Evolutionary conservation across 306 rosid genomes (phyloP).

Genomic region (Quercus parvula): DNA sequence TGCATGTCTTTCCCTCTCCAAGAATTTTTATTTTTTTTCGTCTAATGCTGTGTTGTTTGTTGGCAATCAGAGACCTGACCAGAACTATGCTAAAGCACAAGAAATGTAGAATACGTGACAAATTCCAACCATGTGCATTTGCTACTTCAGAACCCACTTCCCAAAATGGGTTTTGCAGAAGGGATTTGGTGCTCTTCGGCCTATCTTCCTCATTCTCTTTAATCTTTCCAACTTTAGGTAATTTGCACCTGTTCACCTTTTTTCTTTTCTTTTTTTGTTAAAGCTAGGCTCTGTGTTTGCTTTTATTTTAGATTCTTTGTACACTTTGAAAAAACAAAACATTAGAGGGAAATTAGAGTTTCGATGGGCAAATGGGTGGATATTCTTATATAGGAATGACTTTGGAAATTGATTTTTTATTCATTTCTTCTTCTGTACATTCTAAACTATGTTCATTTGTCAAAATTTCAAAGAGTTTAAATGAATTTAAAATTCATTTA

Average conservation of each 20-base stretch:
- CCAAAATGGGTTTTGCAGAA: constrained; percentile 40
- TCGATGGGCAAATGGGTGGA: neutral
- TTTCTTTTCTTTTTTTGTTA: neutral
- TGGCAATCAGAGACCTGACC: constrained; percentile 31
- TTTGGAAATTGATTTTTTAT: neutral
- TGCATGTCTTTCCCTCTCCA: neutral
- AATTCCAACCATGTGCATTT: constrained; percentile 24
- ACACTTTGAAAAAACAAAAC: neutral
- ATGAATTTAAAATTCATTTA: too few species aligned
- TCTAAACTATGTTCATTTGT: neutral
- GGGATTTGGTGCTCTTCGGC: constrained; percentile 62
- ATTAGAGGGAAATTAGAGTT: neutral
- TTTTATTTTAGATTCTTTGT: neutral
- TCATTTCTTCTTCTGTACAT: neutral
- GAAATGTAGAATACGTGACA: constrained; percentile 21
- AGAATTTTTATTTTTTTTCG: neutral
- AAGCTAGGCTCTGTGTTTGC: neutral
- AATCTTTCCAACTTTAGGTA: constrained; percentile 46
- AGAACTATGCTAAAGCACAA: constrained; percentile 28
- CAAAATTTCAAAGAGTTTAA: neutral
- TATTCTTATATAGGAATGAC: neutral
- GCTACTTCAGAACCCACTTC: constrained; percentile 43
- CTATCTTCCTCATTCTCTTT: constrained; percentile 49
- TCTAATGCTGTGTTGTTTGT: neutral
- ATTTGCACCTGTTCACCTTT: neutral